Evolutionary conservation across 192 early-diverging fungal species (phyloP).

Genomic region (Coemansia asiatica): DNA sequence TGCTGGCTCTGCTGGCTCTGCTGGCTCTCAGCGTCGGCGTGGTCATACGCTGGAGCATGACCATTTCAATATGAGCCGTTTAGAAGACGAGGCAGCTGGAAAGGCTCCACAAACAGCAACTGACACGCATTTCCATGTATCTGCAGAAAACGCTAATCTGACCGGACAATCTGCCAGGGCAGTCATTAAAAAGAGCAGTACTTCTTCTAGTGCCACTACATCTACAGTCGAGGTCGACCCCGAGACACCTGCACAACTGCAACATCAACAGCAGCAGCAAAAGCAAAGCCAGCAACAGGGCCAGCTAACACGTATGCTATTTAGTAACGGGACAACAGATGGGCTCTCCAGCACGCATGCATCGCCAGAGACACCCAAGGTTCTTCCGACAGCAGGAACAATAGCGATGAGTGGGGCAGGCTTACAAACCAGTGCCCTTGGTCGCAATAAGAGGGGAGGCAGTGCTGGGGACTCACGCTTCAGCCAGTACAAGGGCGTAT

Average conservation of each 20-base stretch:
- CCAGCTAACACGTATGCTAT: conserved; percentile 43
- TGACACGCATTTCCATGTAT: conserved; percentile 34
- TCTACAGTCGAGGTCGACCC: conserved; percentile 11
- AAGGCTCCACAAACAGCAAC: conserved; percentile 15
- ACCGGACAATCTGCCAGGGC: background rate
- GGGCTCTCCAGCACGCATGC: background rate
- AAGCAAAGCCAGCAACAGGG: conserved; percentile 14
- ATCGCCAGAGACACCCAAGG: conserved; percentile 4
- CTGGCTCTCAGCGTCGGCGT: conserved; percentile 24
- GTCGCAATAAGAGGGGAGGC: conserved; percentile 30
- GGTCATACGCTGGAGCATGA: conserved; percentile 47
- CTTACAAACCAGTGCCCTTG: background rate
- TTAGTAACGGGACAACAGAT: conserved; percentile 6
- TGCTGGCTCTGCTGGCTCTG: background rate
- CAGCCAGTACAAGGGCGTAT: conserved; percentile 41
- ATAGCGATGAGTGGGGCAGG: too few species aligned
- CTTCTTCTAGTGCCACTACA: conserved; percentile 9
- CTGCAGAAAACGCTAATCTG: conserved; percentile 26
- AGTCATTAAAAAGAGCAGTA: conserved; percentile 2
- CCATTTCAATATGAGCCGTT: conserved; percentile 12
- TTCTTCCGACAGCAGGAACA: too few species aligned
- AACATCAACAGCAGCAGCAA: conserved; percentile 1
- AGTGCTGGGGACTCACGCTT: conserved; percentile 42
- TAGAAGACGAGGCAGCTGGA: background rate
- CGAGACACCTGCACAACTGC: background rate